A percentile compares a stretch with the other conserved stretches of the same genome.
Conservation (phyloP, 1,139 yeast species). For the Saccharomycopsis hybrid region DNA sequence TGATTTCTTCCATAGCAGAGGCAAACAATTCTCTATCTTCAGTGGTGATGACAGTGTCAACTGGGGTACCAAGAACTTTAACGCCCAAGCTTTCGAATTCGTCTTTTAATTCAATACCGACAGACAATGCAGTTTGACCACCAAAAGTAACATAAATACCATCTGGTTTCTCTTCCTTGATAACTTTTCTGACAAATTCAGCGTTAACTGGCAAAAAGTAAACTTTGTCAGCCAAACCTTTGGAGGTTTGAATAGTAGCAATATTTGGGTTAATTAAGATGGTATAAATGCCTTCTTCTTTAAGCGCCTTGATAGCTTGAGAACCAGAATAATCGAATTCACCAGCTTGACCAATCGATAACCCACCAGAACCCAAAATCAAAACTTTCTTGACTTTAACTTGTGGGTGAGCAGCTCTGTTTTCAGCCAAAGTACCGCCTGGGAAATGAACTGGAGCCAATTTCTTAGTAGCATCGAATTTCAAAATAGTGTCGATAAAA, state of each 20-base stretch:
- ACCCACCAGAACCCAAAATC: constrained; percentile 97
- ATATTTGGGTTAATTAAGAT: constrained; percentile 94
- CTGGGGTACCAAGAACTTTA: constrained; percentile 92
- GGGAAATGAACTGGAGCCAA: constrained; percentile 82
- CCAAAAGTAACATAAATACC: constrained; percentile 97
- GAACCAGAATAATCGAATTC: constrained; percentile 98
- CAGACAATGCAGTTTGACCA: constrained; percentile 96
- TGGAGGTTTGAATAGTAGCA: constrained; percentile 97
- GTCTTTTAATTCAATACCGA: constrained; percentile 92
- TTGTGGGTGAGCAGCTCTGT: constrained; percentile 66
- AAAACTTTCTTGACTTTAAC: constrained; percentile 86
- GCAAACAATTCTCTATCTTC: constrained; percentile 97
- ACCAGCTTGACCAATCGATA: constrained; percentile 99
- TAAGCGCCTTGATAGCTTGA: constrained; percentile 88
- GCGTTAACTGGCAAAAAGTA: constrained; percentile 95
- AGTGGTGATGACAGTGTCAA: constrained; percentile 91
- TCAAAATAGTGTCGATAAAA: constrained; percentile 76
- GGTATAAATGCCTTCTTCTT: constrained; percentile 95
- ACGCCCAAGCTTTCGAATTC: constrained; percentile 91
- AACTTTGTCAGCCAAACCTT: constrained; percentile 96
- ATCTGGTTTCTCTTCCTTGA: constrained; percentile 91
- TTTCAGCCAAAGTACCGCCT: constrained; percentile 74
- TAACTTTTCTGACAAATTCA: constrained; percentile 92
- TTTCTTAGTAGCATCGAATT: constrained; percentile 47
- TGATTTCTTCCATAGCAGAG: constrained; percentile 87